Percentiles rank a stretch among this genome's conserved stretches.
Conservation (phyloP, 331 rosid species). For the Stylosanthes scabra region DNA sequence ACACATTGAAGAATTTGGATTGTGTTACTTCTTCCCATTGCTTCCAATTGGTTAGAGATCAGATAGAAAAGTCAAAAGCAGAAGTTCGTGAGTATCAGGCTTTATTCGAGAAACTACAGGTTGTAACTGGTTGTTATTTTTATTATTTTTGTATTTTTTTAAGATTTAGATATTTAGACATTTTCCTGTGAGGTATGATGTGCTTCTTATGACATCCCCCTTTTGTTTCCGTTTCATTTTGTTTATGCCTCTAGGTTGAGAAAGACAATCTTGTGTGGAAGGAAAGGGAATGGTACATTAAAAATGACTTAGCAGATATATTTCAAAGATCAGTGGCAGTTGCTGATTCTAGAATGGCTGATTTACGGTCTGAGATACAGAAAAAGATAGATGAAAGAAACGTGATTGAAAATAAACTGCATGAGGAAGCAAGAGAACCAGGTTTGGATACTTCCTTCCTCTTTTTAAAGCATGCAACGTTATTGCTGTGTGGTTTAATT, state of each 20-base stretch:
- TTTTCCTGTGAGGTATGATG: constrained; percentile 29
- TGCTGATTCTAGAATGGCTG: constrained; percentile 68
- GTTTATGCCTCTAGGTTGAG: constrained; percentile 72
- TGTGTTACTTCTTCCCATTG: constrained; percentile 74
- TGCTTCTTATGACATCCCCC: constrained; percentile 43
- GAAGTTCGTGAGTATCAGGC: constrained; percentile 76
- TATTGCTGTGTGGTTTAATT: constrained; percentile 10
- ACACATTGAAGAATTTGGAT: constrained; percentile 74
- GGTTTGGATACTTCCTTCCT: constrained; percentile 48
- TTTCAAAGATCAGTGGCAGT: constrained; percentile 70
- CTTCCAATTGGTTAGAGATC: constrained; percentile 76
- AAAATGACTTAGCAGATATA: constrained; percentile 80
- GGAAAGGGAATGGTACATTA: constrained; percentile 86
- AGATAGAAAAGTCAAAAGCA: constrained; percentile 73
- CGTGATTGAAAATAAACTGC: constrained; percentile 67
- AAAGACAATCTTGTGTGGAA: constrained; percentile 88
- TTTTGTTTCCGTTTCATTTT: constrained; percentile 5
- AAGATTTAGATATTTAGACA: constrained; percentile 48
- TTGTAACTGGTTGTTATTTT: constrained; percentile 93
- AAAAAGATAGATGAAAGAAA: constrained; percentile 67
- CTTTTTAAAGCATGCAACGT: constrained; percentile 9
- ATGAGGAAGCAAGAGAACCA: constrained; percentile 79
- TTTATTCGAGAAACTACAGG: constrained; percentile 92
- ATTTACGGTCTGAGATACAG: constrained; percentile 67
- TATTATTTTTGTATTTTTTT: constrained; percentile 61